Percentiles rank a stretch among this genome's conserved stretches.
These are phyloP conservation scores for Aspergillus mulundensis DNA, from an alignment of 495 filamentous ascomycete genomes.

Conservation along the genomic window DNA sequence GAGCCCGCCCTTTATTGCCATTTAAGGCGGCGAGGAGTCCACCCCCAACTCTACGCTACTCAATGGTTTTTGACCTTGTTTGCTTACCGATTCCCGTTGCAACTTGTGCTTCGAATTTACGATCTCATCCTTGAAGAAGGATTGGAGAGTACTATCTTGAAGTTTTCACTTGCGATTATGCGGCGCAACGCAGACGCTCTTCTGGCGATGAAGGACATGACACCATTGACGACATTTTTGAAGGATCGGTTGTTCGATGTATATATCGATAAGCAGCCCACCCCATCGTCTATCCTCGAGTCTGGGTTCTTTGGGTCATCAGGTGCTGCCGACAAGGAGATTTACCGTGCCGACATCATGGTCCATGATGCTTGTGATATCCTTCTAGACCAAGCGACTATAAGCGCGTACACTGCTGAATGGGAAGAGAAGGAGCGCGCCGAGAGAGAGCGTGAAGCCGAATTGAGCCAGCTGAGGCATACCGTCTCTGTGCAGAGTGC, in stretches of 20 bases:
- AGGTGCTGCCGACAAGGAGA: constrained; percentile 83
- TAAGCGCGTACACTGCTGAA: constrained; percentile 75
- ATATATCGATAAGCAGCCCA: constrained; percentile 91
- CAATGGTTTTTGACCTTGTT: constrained; percentile 99
- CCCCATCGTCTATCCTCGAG: constrained; percentile 81
- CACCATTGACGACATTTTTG: constrained; percentile 75
- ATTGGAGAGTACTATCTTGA: constrained; percentile 81
- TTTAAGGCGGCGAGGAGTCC: constrained; percentile 79
- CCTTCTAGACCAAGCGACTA: constrained; percentile 72
- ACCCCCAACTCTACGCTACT: constrained; percentile 90
- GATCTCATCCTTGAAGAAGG: constrained; percentile 96
- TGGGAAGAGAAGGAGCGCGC: constrained; percentile 83
- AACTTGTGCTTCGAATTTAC: constrained; percentile 93
- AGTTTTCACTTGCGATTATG: constrained; percentile 93
- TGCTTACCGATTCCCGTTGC: constrained; percentile 94
- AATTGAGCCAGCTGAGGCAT: constrained; percentile 72
- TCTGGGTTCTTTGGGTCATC: constrained; percentile 96
- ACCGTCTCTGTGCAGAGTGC: constrained; percentile 57
- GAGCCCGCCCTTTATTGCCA: constrained; percentile 96
- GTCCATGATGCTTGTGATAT: constrained; percentile 93
- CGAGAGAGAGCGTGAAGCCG: constrained; percentile 76
- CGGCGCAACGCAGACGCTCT: constrained; percentile 79
- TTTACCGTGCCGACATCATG: constrained; percentile 90
- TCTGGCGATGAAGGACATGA: constrained; percentile 89
- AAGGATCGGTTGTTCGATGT: constrained; percentile 94